Base-by-base conservation (phyloP, 2,329 filamentous ascomycete species). In the Truncatella angustata region DNA sequence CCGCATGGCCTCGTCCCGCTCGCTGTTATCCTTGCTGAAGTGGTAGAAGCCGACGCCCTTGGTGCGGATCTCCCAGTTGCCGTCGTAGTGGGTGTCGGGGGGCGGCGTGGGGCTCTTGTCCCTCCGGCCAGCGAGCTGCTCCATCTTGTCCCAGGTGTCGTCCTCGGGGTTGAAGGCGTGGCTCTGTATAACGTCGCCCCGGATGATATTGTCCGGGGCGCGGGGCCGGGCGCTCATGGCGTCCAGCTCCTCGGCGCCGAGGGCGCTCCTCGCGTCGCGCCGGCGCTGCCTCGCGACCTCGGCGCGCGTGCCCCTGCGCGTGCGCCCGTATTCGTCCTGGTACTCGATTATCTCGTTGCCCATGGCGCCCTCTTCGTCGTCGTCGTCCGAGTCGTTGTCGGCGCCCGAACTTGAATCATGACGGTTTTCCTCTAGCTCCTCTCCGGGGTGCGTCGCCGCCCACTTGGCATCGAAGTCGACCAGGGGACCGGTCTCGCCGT, bases 401-500 rank as follows among this genome's bases (percentile, higher is more conserved):
- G 86, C 87, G 52, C 87, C 85, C 46, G 65, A 65, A 37, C 18
- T 64, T 45, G 46, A 65, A 6, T 63, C 59, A 9, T 70, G 67
- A 11, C 62, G 57, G 1, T 65, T 58, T n/a, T 67, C 66, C 21
- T 68, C 55, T 66, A n/a, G n/a, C n/a, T n/a, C n/a, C n/a, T 68
- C 65, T 44, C 61, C 84, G 58, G 88, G 87, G 50, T 85, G 75
- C 21, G 75, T 73, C 65, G 96, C 90, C 0, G 88, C 91, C 92
- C 94, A 97, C 73, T 97, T 99, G 55, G 87, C 80, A 70, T 97
- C 94, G 69, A 99, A 99, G 72, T 99, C 93, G 3, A 99, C 87
- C 23, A 96, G 80, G 21, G 82, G 79, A 60, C 85, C 82, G 37
- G 82, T 74, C 60, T 82, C 75, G 64, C 86, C 81, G 58, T 88